Evolutionary conservation across 169 alveolate species (phyloP), one percentile per base, ranked within the genome.

Genomic region (Blepharisma undulans): DNA sequence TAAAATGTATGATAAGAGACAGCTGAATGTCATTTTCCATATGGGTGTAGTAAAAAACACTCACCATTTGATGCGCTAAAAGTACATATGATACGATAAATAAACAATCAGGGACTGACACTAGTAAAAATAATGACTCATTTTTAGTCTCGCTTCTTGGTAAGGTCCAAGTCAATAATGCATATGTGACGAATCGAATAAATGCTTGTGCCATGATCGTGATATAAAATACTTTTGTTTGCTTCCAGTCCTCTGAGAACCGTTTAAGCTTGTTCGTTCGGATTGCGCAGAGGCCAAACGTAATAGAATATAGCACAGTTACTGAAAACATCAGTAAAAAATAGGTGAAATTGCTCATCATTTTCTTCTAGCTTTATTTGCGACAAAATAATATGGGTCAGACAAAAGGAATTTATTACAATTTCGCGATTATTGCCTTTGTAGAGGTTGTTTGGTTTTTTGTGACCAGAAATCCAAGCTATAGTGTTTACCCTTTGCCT

Each of bases 171-270:
- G 77, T 30, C 7, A 82, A 33, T 3, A 82, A 27, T 2, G 89
- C 27, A 59, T 32, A 82, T 33, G 89, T 34, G 25, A 72, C 36
- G 33, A 82, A 25, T 34, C 89, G 72, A 25, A 82, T 48, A 82
- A 82, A 82, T 34, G 89, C 36, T 60, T 82, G 89, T 16, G 60
- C 34, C 60, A 60, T 48, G 7, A 82, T 74, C 27, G 89, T 25
- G 32, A 82, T 60, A 8, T 82, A 82, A 82, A 82, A 82, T 21
- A 82, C 36, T 30, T 82, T 82, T 22, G 89, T 82, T 21, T 82
- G 77, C 34, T 59, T 33, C 78, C 89, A 82, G 72, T 82, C 89
- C 10, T 48, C 77, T 0, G 29, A 21, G 34, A 82, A 82, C 0
- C 60, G 2, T 21, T 82, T 34, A 30, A 82, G 48, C 36, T 82